A percentile compares a stretch with the other conserved stretches of the same genome.
These are phyloP conservation scores for Naematelia aurantialba DNA, from an alignment of 768 basidiomycete genomes.

Conservation along the genomic window DNA sequence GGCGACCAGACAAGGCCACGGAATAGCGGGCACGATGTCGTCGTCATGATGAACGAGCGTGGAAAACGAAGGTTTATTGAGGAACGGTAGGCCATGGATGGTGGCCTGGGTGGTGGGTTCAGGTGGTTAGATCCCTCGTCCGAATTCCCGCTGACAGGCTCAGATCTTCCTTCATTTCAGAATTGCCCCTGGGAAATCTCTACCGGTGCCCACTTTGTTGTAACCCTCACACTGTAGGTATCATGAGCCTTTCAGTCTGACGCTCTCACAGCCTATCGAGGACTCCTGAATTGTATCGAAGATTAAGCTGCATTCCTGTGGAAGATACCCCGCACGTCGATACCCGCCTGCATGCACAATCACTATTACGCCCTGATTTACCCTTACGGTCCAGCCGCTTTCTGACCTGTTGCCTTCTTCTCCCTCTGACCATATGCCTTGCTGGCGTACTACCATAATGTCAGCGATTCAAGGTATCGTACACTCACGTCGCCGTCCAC, in stretches of 20 bases:
- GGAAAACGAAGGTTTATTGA: constrained; percentile 41
- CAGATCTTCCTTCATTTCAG: no score
- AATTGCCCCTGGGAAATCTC: no score
- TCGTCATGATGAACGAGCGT: constrained; percentile 48
- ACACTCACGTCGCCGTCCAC: constrained; percentile 58
- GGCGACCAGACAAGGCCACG: constrained; percentile 1
- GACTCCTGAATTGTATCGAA: no score
- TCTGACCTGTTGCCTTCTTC: constrained; percentile 16
- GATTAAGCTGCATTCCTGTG: not conserved
- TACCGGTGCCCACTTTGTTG: no score
- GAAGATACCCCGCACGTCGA: not conserved
- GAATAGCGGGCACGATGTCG: constrained; percentile 32
- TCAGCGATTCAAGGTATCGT: not conserved
- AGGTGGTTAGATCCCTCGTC: no score
- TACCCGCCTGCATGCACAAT: not conserved
- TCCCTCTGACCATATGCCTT: constrained; percentile 44
- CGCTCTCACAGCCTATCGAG: no score
- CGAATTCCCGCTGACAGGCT: no score
- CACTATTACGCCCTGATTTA: not conserved
- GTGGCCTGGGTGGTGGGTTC: no score
- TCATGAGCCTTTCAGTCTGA: no score
- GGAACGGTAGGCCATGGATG: constrained; percentile 24
- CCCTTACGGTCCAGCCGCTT: constrained; percentile 16
- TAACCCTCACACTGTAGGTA: no score
- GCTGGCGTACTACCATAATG: constrained; percentile 30